These are phyloP conservation scores for Ogataea hybrid DNA, from an alignment of 1,139 yeast species.

Conservation along the genomic window DNA sequence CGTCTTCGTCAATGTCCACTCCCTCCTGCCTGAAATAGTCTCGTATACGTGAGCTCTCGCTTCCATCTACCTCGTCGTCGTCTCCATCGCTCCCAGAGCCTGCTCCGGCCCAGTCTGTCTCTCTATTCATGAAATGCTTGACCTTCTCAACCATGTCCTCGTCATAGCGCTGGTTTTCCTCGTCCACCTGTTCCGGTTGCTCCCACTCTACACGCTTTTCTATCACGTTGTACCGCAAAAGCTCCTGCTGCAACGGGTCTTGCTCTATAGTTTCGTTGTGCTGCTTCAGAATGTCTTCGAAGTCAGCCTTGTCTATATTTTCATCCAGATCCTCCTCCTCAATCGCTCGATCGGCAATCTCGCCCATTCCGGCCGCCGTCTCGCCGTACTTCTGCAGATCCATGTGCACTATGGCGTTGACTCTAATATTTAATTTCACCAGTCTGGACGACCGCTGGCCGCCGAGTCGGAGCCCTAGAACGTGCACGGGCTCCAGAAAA, in stretches of 20 bases:
- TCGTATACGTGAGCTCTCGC: constrained; percentile 16
- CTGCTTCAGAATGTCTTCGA: constrained; percentile 1
- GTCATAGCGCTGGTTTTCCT: constrained; percentile 4
- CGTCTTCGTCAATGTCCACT: constrained; percentile 52
- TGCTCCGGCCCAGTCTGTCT: constrained; percentile 2
- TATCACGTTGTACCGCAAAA: constrained; percentile 15
- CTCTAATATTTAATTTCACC: constrained; percentile 13
- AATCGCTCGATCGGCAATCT: constrained; percentile 14
- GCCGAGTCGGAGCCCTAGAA: constrained; percentile 1
- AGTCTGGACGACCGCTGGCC: constrained; percentile 2
- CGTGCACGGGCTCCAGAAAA: constrained; percentile 1
- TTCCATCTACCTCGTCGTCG: constrained; percentile 9
- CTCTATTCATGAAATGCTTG: constrained; percentile 6
- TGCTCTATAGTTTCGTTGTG: constrained; percentile 14
- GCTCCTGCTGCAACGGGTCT: constrained; percentile 22
- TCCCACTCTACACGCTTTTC: constrained; percentile 12
- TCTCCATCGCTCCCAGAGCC: no score
- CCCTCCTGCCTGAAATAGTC: constrained; percentile 26
- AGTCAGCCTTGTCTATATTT: neutral
- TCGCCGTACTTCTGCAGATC: constrained; percentile 13
- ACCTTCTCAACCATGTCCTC: constrained; percentile 14
- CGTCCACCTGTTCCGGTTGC: constrained; percentile 3
- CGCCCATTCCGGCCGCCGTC: constrained; percentile 9
- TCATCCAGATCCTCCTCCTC: constrained; percentile 1
- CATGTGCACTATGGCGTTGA: constrained; percentile 17